phyloP scores from a whole-genome alignment of 2,329 filamentous ascomycete genomes.

The Pleoardoris graminearum region DNA sequence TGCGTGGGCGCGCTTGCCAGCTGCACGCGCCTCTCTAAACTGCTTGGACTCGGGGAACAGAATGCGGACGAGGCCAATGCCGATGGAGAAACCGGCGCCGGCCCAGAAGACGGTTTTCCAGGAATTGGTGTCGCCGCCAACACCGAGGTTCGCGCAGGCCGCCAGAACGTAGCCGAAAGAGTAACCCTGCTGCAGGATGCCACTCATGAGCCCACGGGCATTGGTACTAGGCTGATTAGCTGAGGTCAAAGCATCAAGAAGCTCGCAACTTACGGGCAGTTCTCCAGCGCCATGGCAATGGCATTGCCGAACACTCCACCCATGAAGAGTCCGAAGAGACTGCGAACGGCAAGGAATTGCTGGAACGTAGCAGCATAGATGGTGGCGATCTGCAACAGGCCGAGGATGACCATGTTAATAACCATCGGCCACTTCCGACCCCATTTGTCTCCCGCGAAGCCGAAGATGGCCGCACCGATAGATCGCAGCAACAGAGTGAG shows the following conservation, averaged over 20 bases:
- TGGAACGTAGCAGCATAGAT: conserved; percentile 74
- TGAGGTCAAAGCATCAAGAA: conserved; percentile 19
- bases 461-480: conserved; percentile 75
- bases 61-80: conserved; percentile 67
- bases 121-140: conserved; percentile 63
- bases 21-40: conserved; percentile 70
- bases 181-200: conserved; percentile 81
- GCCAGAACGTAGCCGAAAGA: conserved; percentile 79
- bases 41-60: conserved; percentile 75
- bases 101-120: conserved; percentile 82
- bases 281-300: conserved; percentile 76
- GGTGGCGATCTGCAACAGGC: conserved; percentile 73
- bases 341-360: conserved; percentile 74
- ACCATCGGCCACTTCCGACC: conserved; percentile 87
- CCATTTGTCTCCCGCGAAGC: conserved; percentile 75
- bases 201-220: conserved; percentile 77
- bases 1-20: conserved; percentile 55
- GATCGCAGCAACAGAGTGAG: conserved; percentile 75
- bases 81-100: conserved; percentile 68
- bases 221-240: conserved; percentile 47
- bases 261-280: conserved; percentile 60
- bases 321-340: conserved; percentile 78
- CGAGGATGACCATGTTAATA: conserved; percentile 73
- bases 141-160: conserved; percentile 73
- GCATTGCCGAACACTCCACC: conserved; percentile 80